Conservation (phyloP, 108 stramenopile species). For the Conticribra weissflogii region DNA sequence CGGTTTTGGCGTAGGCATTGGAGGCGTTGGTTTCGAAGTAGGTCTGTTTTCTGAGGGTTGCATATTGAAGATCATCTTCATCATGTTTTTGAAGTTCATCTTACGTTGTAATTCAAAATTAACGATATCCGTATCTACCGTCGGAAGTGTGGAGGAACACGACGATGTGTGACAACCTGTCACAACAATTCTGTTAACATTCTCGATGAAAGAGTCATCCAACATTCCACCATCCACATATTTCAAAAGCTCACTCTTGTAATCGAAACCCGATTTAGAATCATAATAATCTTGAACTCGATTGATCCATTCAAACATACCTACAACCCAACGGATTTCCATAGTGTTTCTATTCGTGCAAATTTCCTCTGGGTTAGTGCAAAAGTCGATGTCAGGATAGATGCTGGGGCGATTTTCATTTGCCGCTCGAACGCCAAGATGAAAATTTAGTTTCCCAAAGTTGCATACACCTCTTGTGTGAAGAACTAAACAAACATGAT, state of each 20-base stretch:
- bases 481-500: slow-evolving; percentile 1
- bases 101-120: slow-evolving; percentile 20
- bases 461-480: slow-evolving; percentile 31
- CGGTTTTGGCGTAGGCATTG: background rate
- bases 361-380: slow-evolving; percentile 21
- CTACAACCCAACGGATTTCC: slow-evolving; percentile 41
- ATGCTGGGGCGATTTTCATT: slow-evolving; percentile 33
- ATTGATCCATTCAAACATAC: slow-evolving; percentile 45
- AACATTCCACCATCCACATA: slow-evolving; percentile 41
- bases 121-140: slow-evolving; percentile 7
- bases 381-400: slow-evolving; percentile 44
- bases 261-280: slow-evolving; percentile 13
- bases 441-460: slow-evolving; percentile 38
- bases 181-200: slow-evolving; percentile 22
- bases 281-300: slow-evolving; percentile 33
- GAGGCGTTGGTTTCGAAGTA: background rate
- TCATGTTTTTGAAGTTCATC: slow-evolving; percentile 29
- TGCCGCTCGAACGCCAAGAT: slow-evolving; percentile 21
- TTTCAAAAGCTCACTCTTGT: slow-evolving; percentile 14
- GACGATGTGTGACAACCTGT: slow-evolving; percentile 23
- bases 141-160: slow-evolving; percentile 10
- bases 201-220: slow-evolving; percentile 30
- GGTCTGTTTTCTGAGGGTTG: background rate
- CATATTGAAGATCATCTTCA: slow-evolving; percentile 28
- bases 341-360: slow-evolving; percentile 23